These are phyloP conservation scores for Skeletonema potamos DNA, from an alignment of 108 stramenopile species.

Conservation along the genomic window DNA sequence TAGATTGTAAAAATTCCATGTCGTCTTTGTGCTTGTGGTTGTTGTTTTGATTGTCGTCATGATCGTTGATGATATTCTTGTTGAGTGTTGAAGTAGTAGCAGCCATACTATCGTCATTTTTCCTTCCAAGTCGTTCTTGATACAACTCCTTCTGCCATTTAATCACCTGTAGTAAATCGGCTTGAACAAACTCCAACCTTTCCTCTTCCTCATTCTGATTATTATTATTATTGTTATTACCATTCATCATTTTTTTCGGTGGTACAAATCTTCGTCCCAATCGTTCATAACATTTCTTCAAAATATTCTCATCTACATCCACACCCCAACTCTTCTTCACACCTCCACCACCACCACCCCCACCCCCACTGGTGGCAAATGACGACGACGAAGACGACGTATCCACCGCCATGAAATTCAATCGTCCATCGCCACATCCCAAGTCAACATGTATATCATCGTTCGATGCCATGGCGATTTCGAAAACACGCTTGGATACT, in stretches of 20 bases:
- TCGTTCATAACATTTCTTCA: conserved; percentile 35
- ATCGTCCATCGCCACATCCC: conserved; percentile 86
- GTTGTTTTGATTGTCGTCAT: conserved; percentile 8
- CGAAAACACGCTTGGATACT: conserved; percentile 67
- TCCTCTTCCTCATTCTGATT: conserved; percentile 54
- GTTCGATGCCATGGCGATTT: conserved; percentile 54
- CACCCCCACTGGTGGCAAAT: no score
- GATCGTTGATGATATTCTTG: background rate
- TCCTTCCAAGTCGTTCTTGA: background rate
- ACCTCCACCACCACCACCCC: conserved; percentile 4
- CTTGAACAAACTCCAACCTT: conserved; percentile 64
- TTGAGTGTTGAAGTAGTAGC: background rate
- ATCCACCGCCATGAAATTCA: conserved; percentile 75
- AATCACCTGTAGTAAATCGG: conserved; percentile 56
- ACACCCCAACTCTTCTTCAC: conserved; percentile 64
- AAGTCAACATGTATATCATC: conserved; percentile 77
- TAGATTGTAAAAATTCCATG: background rate
- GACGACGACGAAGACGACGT: conserved; percentile 23
- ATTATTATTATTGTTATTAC: no score
- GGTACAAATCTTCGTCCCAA: conserved; percentile 38
- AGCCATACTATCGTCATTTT: background rate
- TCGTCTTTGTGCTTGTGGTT: conserved; percentile 12
- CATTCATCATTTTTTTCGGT: no score
- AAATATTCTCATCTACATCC: conserved; percentile 77
- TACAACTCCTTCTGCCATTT: conserved; percentile 22